Conservation (phyloP, 2,329 filamentous ascomycete species). For the Clonostachys solani region DNA sequence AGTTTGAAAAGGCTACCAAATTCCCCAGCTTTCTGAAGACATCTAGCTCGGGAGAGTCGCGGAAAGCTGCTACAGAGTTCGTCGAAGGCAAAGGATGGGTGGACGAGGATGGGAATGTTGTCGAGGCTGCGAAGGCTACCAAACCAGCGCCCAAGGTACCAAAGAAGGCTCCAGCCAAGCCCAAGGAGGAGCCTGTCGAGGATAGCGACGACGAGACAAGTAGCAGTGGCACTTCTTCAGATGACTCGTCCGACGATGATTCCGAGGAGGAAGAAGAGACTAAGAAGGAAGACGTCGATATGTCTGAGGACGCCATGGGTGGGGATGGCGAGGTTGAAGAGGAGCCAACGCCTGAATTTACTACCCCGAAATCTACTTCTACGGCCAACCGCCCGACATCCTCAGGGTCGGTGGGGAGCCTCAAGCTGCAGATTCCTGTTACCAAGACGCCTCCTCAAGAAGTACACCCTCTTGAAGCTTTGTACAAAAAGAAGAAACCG, state of each 20-base stretch:
- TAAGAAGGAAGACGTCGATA: constrained; percentile 7
- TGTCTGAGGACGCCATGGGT: constrained; percentile 2
- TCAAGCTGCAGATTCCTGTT: constrained; percentile 52
- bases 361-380: constrained; percentile 12
- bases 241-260: constrained; percentile 22
- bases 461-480: constrained; percentile 83
- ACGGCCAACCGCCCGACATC: constrained; percentile 39
- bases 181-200: constrained; percentile 4
- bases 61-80: constrained; percentile 48
- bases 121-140: constrained; percentile 44
- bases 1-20: constrained; percentile 82
- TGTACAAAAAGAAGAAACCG: constrained; percentile 73
- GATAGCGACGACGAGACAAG: constrained; percentile 29
- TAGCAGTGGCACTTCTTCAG: constrained; percentile 30
- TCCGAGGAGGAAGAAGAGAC: constrained; percentile 15
- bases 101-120: constrained; percentile 69
- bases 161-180: constrained; percentile 13
- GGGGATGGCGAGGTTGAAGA: constrained; percentile 8
- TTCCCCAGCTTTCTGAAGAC: constrained; percentile 77
- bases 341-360: background rate
- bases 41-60: constrained; percentile 19
- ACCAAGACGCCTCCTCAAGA: constrained; percentile 36
- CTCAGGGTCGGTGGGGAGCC: constrained; percentile 40
- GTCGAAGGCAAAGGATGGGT: constrained; percentile 88
- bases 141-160: constrained; percentile 4